Evolutionary conservation across 345 rosid genomes (phyloP).

Genomic region (Balakata baccata): DNA sequence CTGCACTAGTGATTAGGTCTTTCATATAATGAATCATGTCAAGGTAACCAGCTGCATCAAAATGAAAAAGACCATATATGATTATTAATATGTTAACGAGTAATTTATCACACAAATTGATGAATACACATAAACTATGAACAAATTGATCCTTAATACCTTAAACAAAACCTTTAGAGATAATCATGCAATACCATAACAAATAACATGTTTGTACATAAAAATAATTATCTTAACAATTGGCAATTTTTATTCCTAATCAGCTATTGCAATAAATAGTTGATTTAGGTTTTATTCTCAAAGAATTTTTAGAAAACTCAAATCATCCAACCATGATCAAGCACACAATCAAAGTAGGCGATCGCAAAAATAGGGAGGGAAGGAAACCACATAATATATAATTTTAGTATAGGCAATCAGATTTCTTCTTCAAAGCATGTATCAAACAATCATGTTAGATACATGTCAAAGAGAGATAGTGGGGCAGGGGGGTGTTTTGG

Average conservation of each 20-base stretch:
- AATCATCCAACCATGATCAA: background rate
- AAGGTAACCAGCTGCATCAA: conserved; percentile 85
- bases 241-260: background rate
- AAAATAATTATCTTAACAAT: background rate
- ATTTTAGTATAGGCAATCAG: background rate
- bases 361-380: background rate
- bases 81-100: conserved; percentile 11
- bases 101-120: background rate
- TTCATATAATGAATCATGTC: conserved; percentile 84
- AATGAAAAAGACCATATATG: background rate
- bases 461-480: background rate
- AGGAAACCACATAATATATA: background rate
- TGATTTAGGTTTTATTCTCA: background rate
- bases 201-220: background rate
- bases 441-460: background rate
- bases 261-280: background rate
- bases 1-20: conserved; percentile 61
- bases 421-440: background rate
- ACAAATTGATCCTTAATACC: background rate
- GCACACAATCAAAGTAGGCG: background rate
- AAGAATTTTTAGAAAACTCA: background rate
- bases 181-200: background rate
- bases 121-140: background rate
- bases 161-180: background rate
- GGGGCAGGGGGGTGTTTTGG: too few relatives aligned